Conservation (phyloP, 2,329 filamentous ascomycete species). For the Davidsoniella virescens region DNA sequence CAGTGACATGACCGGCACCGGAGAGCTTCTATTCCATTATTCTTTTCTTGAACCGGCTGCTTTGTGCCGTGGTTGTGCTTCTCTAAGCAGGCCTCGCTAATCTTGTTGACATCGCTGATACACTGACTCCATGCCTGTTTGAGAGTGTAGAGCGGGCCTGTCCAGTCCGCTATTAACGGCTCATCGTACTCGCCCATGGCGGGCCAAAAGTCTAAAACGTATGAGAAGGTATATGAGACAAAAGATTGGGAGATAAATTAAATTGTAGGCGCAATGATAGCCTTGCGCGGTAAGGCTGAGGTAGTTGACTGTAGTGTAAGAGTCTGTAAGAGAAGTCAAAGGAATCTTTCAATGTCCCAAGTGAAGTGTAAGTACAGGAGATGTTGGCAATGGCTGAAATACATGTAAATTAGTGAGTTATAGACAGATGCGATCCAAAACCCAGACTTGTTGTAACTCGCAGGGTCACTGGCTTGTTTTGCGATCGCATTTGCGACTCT, state of each 20-base stretch:
- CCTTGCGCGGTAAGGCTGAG: slow-evolving; percentile 1
- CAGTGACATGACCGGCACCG: slow-evolving; percentile 34
- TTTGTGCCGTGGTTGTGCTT: slow-evolving; percentile 24
- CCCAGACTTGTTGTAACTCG: background rate
- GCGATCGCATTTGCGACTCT: no score
- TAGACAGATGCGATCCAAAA: no score
- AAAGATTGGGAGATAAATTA: background rate
- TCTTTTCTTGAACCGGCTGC: slow-evolving; percentile 25
- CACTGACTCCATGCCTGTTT: slow-evolving; percentile 19
- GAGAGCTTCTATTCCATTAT: slow-evolving; percentile 26
- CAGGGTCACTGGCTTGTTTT: no score
- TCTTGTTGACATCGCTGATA: slow-evolving; percentile 25
- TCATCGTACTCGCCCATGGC: slow-evolving; percentile 4
- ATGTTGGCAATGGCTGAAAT: no score
- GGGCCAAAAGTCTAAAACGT: background rate
- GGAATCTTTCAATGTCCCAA: no score
- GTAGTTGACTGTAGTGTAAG: no score
- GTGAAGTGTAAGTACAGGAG: no score
- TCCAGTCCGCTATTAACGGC: slow-evolving; percentile 13
- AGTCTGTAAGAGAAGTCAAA: no score
- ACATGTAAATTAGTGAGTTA: no score
- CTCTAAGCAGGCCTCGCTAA: slow-evolving; percentile 27
- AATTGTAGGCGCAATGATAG: background rate
- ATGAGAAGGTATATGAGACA: no score
- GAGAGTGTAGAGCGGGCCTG: slow-evolving; percentile 10